A percentile compares a stretch with the other conserved stretches of the same genome.
Conservation (phyloP, 2,329 filamentous ascomycete species). For the Aspergillus pseudonomiae region DNA sequence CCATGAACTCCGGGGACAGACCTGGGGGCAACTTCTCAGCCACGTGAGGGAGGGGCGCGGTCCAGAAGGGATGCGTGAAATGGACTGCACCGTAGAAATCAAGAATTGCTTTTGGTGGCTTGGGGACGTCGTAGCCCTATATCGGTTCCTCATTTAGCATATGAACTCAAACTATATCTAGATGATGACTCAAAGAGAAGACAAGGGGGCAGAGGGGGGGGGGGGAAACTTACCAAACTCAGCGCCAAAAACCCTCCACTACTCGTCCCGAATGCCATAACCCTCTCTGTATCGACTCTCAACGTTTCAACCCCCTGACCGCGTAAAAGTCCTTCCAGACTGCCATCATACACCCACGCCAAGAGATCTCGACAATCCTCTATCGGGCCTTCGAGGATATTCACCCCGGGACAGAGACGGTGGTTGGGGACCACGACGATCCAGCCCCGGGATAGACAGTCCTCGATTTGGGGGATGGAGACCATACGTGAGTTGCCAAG, state of each 20-base stretch:
- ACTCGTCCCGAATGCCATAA: conserved; percentile 54
- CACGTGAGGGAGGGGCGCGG: conserved; percentile 34
- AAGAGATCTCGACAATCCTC: conserved; percentile 50
- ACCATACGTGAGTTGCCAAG: conserved; percentile 45
- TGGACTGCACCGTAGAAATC: conserved; percentile 48
- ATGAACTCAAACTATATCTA: not conserved
- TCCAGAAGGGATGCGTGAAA: conserved; percentile 45
- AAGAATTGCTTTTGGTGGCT: conserved; percentile 42
- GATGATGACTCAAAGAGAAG: not conserved
- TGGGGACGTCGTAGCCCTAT: conserved; percentile 43
- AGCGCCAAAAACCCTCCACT: conserved; percentile 53
- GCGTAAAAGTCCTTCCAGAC: conserved; percentile 33
- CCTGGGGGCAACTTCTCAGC: conserved; percentile 27
- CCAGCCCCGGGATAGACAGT: conserved; percentile 43
- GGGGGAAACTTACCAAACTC: conserved; percentile 34
- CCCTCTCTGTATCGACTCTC: conserved; percentile 31
- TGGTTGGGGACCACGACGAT: conserved; percentile 43
- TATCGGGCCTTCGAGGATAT: conserved; percentile 51
- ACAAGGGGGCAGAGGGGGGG: not conserved
- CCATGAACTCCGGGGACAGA: conserved; percentile 35
- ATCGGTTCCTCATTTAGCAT: not conserved
- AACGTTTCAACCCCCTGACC: conserved; percentile 15
- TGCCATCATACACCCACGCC: conserved; percentile 43
- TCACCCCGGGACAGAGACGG: conserved; percentile 50
- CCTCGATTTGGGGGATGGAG: conserved; percentile 41